A percentile compares a stretch with the other conserved stretches of the same genome.
These are phyloP conservation scores for Pichia insulana DNA, from an alignment of 805 yeast genomes.

Conservation along the genomic window DNA sequence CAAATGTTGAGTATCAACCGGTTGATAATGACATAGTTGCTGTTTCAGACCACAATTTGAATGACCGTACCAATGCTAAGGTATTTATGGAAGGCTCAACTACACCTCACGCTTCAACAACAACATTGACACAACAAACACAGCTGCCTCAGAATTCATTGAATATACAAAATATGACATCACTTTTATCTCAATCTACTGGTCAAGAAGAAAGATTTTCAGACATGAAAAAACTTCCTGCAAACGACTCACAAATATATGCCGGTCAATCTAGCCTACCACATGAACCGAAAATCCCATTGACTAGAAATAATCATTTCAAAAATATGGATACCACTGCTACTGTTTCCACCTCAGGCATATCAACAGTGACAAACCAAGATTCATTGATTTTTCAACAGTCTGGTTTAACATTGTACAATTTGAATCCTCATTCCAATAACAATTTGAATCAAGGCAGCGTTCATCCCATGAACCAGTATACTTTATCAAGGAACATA, in stretches of 20 bases:
- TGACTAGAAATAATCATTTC: neutral
- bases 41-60: too few relatives aligned
- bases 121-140: too few relatives aligned
- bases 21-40: too few relatives aligned
- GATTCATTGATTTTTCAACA: slow-evolving; percentile 21
- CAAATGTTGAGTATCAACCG: too few relatives aligned
- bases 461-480: neutral
- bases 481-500: neutral
- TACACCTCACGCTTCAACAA: too few relatives aligned
- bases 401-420: slow-evolving; percentile 15
- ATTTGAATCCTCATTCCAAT: slow-evolving; percentile 7
- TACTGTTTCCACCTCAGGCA: neutral
- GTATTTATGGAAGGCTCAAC: too few relatives aligned
- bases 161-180: slow-evolving; percentile 9
- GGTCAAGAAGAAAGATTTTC: slow-evolving; percentile 34
- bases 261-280: too few relatives aligned
- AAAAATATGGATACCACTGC: neutral
- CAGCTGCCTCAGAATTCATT: slow-evolving; percentile 1
- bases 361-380: slow-evolving; percentile 4
- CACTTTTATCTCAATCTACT: slow-evolving; percentile 41
- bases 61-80: too few relatives aligned
- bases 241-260: neutral
- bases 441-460: slow-evolving; percentile 1
- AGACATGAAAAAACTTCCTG: neutral
- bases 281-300: too few relatives aligned